phyloP scores from a whole-genome alignment of 139 green algal genomes.

The Axilococcus clingmanii region DNA sequence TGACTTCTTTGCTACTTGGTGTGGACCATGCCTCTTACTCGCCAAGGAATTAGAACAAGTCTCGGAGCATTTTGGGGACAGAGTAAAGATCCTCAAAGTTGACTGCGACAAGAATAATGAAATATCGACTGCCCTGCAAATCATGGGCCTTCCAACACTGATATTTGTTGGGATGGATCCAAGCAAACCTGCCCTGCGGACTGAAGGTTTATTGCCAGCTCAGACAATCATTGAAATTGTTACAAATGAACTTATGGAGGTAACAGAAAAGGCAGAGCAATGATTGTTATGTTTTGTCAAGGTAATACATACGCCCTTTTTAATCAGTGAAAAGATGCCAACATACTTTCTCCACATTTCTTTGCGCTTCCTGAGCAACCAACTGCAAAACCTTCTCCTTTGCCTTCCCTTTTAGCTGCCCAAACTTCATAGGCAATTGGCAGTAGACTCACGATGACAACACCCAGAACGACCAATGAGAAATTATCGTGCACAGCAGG shows the following conservation, averaged over 20 bases:
- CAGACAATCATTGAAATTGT: conserved; percentile 13
- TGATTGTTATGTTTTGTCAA: neutral
- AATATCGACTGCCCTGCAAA: conserved; percentile 63
- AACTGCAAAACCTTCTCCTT: neutral
- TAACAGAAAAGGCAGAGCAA: neutral
- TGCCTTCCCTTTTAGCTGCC: conserved; percentile 11
- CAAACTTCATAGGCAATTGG: conserved; percentile 65
- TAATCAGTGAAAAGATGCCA: neutral
- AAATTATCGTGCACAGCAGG: conserved; percentile 87
- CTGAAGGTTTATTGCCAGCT: conserved; percentile 80
- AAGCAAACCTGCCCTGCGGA: conserved; percentile 78
- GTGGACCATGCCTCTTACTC: conserved; percentile 63
- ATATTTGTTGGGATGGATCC: conserved; percentile 82
- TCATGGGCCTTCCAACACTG: conserved; percentile 88
- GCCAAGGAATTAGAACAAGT: conserved; percentile 71
- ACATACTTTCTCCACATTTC: conserved; percentile 3
- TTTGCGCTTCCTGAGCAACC: neutral
- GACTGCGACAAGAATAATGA: conserved; percentile 88
- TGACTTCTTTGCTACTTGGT: conserved; percentile 93
- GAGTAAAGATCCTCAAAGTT: conserved; percentile 80
- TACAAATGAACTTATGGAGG: neutral
- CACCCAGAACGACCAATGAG: conserved; percentile 73
- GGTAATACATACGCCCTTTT: neutral
- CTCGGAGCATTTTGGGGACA: conserved; percentile 53
- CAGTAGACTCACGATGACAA: conserved; percentile 71